These are phyloP conservation scores for Pythium monospermum DNA, from an alignment of 352 stramenopile species.

Conservation along the genomic window DNA sequence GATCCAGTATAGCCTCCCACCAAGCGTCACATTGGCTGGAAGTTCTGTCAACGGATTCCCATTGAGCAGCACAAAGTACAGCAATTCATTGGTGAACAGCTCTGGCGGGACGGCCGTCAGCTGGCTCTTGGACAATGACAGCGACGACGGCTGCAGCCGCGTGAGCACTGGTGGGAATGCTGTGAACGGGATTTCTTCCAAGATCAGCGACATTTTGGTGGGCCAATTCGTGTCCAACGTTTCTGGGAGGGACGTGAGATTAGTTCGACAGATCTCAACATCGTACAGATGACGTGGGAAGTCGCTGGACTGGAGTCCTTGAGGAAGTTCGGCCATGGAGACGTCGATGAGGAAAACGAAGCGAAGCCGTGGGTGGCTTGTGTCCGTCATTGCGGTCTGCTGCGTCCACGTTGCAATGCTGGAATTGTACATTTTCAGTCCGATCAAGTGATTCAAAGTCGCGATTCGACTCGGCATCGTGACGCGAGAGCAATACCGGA, in stretches of 20 bases:
- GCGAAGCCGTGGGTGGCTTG: conserved; percentile 25
- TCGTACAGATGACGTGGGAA: conserved; percentile 27
- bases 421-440: conserved; percentile 39
- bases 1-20: conserved; percentile 5
- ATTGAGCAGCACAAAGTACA: conserved; percentile 21
- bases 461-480: conserved; percentile 24
- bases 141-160: conserved; percentile 12
- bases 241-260: conserved; percentile 26
- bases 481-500: conserved; percentile 28
- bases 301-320: conserved; percentile 24
- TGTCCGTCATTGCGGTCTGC: conserved; percentile 22
- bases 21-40: conserved; percentile 2
- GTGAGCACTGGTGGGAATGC: conserved; percentile 21
- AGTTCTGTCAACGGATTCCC: conserved; percentile 18
- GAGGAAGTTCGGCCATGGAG: conserved; percentile 26
- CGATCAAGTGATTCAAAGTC: conserved; percentile 23
- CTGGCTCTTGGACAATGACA: conserved; percentile 19
- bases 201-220: conserved; percentile 11
- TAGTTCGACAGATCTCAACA: conserved; percentile 30
- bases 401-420: conserved; percentile 25
- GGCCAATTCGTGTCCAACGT: conserved; percentile 34
- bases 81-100: conserved; percentile 8
- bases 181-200: conserved; percentile 19
- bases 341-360: conserved; percentile 26
- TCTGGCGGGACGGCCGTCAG: conserved; percentile 6